These are phyloP conservation scores for Coprinopsis cinerea DNA, from an alignment of 768 basidiomycete genomes.

Conservation along the genomic window DNA sequence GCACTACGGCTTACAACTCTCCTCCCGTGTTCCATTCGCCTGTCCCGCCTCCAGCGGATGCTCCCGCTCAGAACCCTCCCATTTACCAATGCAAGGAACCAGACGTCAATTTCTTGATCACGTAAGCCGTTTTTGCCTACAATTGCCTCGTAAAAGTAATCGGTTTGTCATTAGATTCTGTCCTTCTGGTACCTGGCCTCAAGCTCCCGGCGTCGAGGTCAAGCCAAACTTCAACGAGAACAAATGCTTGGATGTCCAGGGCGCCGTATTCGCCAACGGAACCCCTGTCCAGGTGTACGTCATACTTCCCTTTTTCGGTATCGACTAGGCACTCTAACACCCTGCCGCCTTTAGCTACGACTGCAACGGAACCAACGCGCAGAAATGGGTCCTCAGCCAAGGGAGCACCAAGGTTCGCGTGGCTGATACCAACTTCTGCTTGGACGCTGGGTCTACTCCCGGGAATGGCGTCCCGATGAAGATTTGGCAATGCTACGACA, in stretches of 20 bases:
- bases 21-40: slow-evolving; percentile 2
- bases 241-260: slow-evolving; percentile 31
- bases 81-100: slow-evolving; percentile 6
- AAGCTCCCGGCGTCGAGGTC: slow-evolving; percentile 13
- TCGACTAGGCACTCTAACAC: background rate
- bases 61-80: background rate
- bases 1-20: slow-evolving; percentile 1
- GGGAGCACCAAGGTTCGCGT: slow-evolving; percentile 15
- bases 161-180: slow-evolving; percentile 1
- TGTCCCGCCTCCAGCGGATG: slow-evolving; percentile 3
- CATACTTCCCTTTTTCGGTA: background rate
- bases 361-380: slow-evolving; percentile 20
- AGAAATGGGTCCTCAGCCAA: slow-evolving; percentile 17
- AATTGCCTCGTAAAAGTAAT: background rate
- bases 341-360: slow-evolving; percentile 14
- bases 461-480: slow-evolving; percentile 22
- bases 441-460: slow-evolving; percentile 20
- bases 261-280: slow-evolving; percentile 23
- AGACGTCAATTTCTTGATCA: slow-evolving; percentile 3
- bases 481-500: slow-evolving; percentile 26
- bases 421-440: slow-evolving; percentile 18
- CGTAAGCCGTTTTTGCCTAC: background rate
- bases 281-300: slow-evolving; percentile 30
- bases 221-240: slow-evolving; percentile 9
- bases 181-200: slow-evolving; percentile 6